A percentile compares a stretch with the other conserved stretches of the same genome.
Evolutionary conservation across 1,284 basidiomycete genomes (phyloP).

Genomic region (Phellopilus nigrolimitatus): DNA sequence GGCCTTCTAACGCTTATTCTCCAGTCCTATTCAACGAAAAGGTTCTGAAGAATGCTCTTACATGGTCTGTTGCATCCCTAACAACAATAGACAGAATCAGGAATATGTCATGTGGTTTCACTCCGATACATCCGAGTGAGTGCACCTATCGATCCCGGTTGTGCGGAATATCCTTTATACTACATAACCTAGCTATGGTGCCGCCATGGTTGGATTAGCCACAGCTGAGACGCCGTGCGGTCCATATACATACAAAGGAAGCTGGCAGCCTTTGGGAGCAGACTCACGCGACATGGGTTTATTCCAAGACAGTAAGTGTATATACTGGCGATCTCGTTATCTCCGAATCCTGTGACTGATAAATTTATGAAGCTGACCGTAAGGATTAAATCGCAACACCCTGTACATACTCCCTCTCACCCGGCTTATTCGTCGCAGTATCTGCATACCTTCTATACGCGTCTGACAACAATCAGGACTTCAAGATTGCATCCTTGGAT

Average conservation of each 20-base stretch:
- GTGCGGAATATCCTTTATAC: too few relatives aligned
- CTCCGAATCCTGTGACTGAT: not conserved
- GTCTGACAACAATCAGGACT: slow-evolving; percentile 64
- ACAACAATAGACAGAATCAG: slow-evolving; percentile 36
- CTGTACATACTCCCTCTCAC: not conserved
- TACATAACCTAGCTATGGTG: slow-evolving; percentile 54
- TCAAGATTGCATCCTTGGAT: slow-evolving; percentile 57
- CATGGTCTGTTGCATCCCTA: not conserved
- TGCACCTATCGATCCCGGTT: too few relatives aligned
- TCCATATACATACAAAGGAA: slow-evolving; percentile 51
- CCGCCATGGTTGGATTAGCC: slow-evolving; percentile 55
- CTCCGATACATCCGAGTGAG: slow-evolving; percentile 55
- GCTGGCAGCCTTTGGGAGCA: slow-evolving; percentile 54
- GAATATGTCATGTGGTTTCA: slow-evolving; percentile 75
- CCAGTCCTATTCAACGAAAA: slow-evolving; percentile 51
- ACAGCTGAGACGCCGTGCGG: slow-evolving; percentile 55
- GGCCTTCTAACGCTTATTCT: too few relatives aligned
- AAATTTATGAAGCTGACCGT: slow-evolving; percentile 37
- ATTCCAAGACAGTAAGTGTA: slow-evolving; percentile 48
- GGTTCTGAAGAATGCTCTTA: slow-evolving; percentile 28
- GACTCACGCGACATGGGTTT: slow-evolving; percentile 58
- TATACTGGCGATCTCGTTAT: not conserved
- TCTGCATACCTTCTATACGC: slow-evolving; percentile 58
- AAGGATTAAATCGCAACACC: slow-evolving; percentile 18
- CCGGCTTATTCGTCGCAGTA: slow-evolving; percentile 20